These are phyloP conservation scores for Pseudogymnoascus verrucosus DNA, from an alignment of 2,329 filamentous ascomycete species.

Conservation along the genomic window DNA sequence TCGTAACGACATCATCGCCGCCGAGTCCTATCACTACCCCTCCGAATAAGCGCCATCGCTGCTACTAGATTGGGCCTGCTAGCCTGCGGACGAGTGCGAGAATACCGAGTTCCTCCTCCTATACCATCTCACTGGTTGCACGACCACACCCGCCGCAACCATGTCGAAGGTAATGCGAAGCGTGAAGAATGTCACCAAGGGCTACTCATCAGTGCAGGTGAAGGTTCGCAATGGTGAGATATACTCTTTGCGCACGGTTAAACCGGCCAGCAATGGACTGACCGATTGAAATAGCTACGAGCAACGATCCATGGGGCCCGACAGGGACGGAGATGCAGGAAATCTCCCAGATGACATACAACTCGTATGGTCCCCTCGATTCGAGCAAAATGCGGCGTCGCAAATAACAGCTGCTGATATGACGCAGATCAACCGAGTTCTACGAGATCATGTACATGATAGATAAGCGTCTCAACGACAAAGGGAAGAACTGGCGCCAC, in stretches of 20 bases:
- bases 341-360: constrained; percentile 95
- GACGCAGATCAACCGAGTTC: constrained; percentile 73
- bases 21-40: constrained; percentile 1
- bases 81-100: not conserved
- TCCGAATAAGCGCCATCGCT: not conserved
- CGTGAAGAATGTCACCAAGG: constrained; percentile 99
- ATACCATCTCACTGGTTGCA: not conserved
- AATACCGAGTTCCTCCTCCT: constrained; percentile 1
- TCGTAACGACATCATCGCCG: constrained; percentile 1
- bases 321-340: constrained; percentile 98
- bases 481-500: constrained; percentile 99
- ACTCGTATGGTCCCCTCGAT: constrained; percentile 59
- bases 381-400: not conserved
- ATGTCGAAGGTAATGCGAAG: constrained; percentile 98
- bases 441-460: constrained; percentile 99
- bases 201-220: constrained; percentile 91
- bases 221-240: constrained; percentile 92
- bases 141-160: constrained; percentile 24
- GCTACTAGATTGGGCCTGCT: constrained; percentile 1
- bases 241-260: constrained; percentile 18
- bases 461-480: constrained; percentile 96
- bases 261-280: constrained; percentile 8
- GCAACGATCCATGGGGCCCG: constrained; percentile 97
- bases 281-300: constrained; percentile 63
- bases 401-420: constrained; percentile 8